These are phyloP conservation scores for Eucalyptus microcorys DNA, from an alignment of 345 rosid genomes.

Conservation along the genomic window DNA sequence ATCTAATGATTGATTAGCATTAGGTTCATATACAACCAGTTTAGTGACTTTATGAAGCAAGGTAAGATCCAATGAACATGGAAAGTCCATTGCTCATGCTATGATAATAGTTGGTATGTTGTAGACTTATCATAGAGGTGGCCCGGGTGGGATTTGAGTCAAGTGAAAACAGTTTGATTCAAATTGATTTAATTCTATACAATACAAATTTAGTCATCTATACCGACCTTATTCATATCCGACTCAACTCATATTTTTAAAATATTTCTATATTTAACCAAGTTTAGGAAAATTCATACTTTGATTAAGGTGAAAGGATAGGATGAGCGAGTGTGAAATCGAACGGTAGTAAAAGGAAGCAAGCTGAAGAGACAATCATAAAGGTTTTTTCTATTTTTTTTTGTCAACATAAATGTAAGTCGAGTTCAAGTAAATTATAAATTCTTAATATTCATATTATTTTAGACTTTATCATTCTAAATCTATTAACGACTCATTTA, in stretches of 20 bases:
- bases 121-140: background rate
- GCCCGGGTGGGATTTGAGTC: background rate
- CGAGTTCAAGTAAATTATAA: too few relatives aligned
- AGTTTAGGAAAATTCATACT: too few relatives aligned
- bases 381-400: too few relatives aligned
- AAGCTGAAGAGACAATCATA: background rate
- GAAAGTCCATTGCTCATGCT: background rate
- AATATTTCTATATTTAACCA: too few relatives aligned
- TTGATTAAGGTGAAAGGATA: too few relatives aligned
- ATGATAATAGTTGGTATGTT: background rate
- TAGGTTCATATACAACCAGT: background rate
- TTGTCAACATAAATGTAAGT: too few relatives aligned
- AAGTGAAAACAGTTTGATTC: too few relatives aligned
- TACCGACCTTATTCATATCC: fast-evolving
- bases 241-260: fast-evolving
- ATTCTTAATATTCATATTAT: too few relatives aligned
- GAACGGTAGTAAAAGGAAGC: fast-evolving
- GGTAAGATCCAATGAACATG: background rate
- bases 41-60: background rate
- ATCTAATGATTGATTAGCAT: background rate
- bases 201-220: too few relatives aligned
- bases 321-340: fast-evolving
- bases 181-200: background rate
- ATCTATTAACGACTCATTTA: too few relatives aligned
- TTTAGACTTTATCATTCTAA: too few relatives aligned